These are phyloP conservation scores for Boletus speciosus DNA, from an alignment of 768 basidiomycete species.

Conservation along the genomic window DNA sequence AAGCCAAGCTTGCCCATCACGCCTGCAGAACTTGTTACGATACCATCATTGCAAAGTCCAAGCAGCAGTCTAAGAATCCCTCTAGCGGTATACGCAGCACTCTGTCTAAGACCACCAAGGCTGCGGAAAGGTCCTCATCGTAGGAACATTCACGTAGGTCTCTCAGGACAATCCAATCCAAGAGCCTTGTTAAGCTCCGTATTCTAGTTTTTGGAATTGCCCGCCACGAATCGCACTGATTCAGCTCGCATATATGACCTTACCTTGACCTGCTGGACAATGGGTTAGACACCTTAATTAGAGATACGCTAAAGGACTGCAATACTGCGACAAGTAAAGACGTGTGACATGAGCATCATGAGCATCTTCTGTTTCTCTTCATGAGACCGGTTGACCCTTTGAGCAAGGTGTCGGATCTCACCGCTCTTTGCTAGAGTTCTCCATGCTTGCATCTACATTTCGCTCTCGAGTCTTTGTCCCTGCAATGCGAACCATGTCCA, in stretches of 20 bases:
- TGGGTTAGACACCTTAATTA: not conserved
- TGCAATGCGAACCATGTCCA: constrained; percentile 32
- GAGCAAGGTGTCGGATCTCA: constrained; percentile 2
- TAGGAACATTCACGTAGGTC: constrained; percentile 2
- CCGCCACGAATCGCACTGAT: not conserved
- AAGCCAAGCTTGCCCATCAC: constrained; percentile 85
- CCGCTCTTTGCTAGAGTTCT: not conserved
- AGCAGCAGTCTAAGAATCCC: constrained; percentile 11
- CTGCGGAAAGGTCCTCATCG: not conserved
- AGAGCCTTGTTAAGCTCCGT: not conserved
- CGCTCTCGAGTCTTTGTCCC: constrained; percentile 9
- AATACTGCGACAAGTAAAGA: not conserved
- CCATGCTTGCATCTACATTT: constrained; percentile 18
- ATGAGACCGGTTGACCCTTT: not conserved
- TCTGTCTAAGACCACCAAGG: not conserved
- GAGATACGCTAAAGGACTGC: not conserved
- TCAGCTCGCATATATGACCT: not conserved
- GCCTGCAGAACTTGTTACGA: constrained; percentile 78
- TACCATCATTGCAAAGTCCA: constrained; percentile 26
- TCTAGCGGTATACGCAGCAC: not conserved
- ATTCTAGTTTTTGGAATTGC: not conserved
- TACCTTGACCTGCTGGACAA: not conserved
- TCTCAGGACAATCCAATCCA: not conserved
- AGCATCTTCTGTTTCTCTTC: not conserved
- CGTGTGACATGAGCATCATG: not conserved